Percentiles rank a stretch among this genome's conserved stretches.
Evolutionary conservation across 1,139 yeast species (phyloP).

Genomic region (Meyerozyma sp.): DNA sequence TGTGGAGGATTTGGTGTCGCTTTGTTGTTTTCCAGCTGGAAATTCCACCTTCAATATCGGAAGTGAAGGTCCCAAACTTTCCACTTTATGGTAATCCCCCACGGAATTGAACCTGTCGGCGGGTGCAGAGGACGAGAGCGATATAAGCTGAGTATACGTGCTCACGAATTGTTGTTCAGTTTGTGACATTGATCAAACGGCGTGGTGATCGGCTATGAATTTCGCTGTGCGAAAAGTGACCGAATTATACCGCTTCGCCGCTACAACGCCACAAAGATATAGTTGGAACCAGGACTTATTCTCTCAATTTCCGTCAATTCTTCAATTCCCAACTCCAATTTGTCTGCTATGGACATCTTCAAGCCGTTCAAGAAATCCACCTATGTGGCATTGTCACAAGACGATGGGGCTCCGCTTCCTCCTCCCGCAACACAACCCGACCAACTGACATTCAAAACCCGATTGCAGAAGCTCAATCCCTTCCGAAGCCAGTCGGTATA

Average conservation of each 20-base stretch:
- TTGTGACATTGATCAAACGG: background rate
- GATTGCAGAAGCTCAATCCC: conserved; percentile 36
- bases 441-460: conserved; percentile 19
- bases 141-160: conserved; percentile 31
- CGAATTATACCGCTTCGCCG: background rate
- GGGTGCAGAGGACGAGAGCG: conserved; percentile 20
- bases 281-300: no score
- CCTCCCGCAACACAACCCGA: conserved; percentile 31
- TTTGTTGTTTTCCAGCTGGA: conserved; percentile 14
- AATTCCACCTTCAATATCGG: conserved; percentile 25
- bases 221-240: background rate
- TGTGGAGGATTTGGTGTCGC: conserved; percentile 2
- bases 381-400: conserved; percentile 22
- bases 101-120: conserved; percentile 26
- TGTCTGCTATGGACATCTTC: background rate
- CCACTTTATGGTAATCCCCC: conserved; percentile 26
- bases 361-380: background rate
- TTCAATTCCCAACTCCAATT: background rate
- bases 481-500: conserved; percentile 32
- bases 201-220: background rate
- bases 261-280: no score
- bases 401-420: conserved; percentile 35
- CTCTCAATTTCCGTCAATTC: no score
- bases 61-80: conserved; percentile 38
- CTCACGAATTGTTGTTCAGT: conserved; percentile 23